Evolutionary conservation across 2,329 filamentous ascomycete species (phyloP).

Genomic region (Scytalidium sp.): DNA sequence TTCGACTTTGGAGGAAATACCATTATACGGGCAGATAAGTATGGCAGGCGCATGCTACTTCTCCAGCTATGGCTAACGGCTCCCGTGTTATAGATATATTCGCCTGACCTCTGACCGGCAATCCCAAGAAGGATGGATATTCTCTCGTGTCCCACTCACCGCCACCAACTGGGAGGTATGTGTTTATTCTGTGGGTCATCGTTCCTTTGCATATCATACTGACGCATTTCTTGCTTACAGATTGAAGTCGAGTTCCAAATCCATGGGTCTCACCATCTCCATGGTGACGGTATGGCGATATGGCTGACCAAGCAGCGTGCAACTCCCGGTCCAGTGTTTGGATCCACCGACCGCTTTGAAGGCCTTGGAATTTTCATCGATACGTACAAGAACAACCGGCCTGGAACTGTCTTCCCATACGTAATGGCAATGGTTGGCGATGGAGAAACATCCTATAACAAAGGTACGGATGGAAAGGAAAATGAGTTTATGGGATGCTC

Average conservation of each 20-base stretch:
- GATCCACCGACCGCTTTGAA: slow-evolving; percentile 83
- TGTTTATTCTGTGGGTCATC: slow-evolving; percentile 3
- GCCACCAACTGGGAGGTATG: slow-evolving; percentile 93
- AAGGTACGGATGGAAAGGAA: slow-evolving; percentile 89
- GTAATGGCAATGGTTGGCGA: slow-evolving; percentile 99
- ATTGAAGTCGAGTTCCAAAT: slow-evolving; percentile 96
- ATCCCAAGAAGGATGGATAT: slow-evolving; percentile 90
- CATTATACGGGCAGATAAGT: slow-evolving; percentile 72
- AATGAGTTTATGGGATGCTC: slow-evolving; percentile 94
- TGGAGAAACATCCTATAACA: slow-evolving; percentile 84
- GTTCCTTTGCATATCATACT: slow-evolving; percentile 1
- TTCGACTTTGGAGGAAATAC: slow-evolving; percentile 98
- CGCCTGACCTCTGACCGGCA: slow-evolving; percentile 87
- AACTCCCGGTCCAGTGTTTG: slow-evolving; percentile 79
- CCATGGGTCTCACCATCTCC: slow-evolving; percentile 81
- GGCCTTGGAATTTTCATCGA: slow-evolving; percentile 91
- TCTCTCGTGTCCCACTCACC: slow-evolving; percentile 88
- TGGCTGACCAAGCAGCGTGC: slow-evolving; percentile 96
- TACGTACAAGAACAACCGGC: slow-evolving; percentile 99
- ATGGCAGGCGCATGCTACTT: slow-evolving; percentile 32
- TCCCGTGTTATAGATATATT: slow-evolving; percentile 69
- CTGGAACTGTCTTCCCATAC: slow-evolving; percentile 92
- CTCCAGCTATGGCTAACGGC: slow-evolving; percentile 18
- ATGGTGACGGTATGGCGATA: slow-evolving; percentile 95
- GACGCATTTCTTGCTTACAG: slow-evolving; percentile 29